Percentiles rank a stretch among this genome's conserved stretches.
These are phyloP conservation scores for Lenzites betulinus DNA, from an alignment of 768 basidiomycete species.

Conservation along the genomic window DNA sequence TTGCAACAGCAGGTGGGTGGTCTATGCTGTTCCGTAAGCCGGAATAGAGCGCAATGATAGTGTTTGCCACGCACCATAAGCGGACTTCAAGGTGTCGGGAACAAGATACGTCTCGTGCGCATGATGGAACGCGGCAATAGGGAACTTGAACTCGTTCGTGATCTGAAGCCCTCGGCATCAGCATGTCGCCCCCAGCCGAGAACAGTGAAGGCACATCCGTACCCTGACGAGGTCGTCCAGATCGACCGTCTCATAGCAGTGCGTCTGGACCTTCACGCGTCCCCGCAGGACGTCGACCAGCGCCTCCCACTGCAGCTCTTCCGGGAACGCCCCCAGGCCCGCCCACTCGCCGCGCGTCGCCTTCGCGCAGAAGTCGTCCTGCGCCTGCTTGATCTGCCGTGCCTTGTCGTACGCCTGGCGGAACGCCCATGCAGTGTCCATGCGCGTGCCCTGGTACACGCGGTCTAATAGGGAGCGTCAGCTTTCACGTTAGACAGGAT, in stretches of 20 bases:
- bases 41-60: background rate
- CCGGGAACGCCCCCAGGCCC: conserved; percentile 58
- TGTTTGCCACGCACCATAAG: conserved; percentile 40
- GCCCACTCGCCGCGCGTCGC: conserved; percentile 51
- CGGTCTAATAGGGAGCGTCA: conserved; percentile 17
- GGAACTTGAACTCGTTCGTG: conserved; percentile 88
- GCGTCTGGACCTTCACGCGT: conserved; percentile 65
- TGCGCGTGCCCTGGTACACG: conserved; percentile 41
- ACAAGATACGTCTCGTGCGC: conserved; percentile 92
- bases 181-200: background rate
- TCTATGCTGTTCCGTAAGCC: conserved; percentile 31
- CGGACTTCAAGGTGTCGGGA: conserved; percentile 74
- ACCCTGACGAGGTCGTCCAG: conserved; percentile 48
- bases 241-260: conserved; percentile 70
- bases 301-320: conserved; percentile 76
- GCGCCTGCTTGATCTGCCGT: conserved; percentile 60
- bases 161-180: conserved; percentile 46
- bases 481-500: background rate
- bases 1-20: conserved; percentile 67
- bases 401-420: conserved; percentile 72
- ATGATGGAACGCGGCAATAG: conserved; percentile 80
- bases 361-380: conserved; percentile 66
- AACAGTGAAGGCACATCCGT: background rate
- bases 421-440: conserved; percentile 73
- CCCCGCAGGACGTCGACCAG: conserved; percentile 79